Percentiles rank a stretch among this genome's conserved stretches.
Evolutionary conservation across 1,284 basidiomycete species (phyloP).

Genomic region (Puccinia polysora): DNA sequence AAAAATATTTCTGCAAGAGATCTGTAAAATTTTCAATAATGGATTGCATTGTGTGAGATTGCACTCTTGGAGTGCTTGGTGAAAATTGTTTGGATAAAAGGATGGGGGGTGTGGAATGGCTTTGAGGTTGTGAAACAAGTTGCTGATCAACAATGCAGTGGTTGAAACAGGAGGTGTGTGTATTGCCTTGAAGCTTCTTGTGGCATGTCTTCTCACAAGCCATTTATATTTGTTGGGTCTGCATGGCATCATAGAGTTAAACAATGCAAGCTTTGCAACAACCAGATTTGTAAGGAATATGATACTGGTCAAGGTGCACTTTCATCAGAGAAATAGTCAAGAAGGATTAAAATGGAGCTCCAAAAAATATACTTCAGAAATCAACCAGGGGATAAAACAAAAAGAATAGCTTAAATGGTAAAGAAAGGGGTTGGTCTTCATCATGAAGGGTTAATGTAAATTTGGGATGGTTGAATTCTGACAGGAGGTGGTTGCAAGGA

Average conservation of each 20-base stretch:
- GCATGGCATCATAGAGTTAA: slow-evolving; percentile 13
- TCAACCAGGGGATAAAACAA: too few relatives aligned
- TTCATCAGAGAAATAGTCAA: slow-evolving; percentile 4
- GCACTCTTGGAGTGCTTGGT: not conserved
- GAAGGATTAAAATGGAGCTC: not conserved
- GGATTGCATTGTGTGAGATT: not conserved
- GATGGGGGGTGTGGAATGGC: slow-evolving; percentile 4
- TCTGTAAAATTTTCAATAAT: too few relatives aligned
- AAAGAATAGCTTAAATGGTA: too few relatives aligned
- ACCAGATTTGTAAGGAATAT: not conserved
- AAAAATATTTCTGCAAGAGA: too few relatives aligned
- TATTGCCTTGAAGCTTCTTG: not conserved
- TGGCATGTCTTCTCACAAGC: not conserved
- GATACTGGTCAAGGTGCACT: not conserved
- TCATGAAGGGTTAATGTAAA: too few relatives aligned
- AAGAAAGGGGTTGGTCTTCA: too few relatives aligned
- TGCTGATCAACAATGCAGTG: not conserved
- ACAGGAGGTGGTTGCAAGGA: too few relatives aligned
- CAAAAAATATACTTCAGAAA: too few relatives aligned
- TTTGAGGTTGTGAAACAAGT: too few relatives aligned
- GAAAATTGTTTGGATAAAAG: not conserved
- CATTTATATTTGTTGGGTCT: not conserved
- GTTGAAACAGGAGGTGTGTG: not conserved
- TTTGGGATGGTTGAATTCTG: too few relatives aligned
- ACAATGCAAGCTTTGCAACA: not conserved